Percentiles rank a stretch among this genome's conserved stretches.
These are phyloP conservation scores for Rhynchospora pubera DNA, from an alignment of 176 grass and related monocot species.

Conservation along the genomic window DNA sequence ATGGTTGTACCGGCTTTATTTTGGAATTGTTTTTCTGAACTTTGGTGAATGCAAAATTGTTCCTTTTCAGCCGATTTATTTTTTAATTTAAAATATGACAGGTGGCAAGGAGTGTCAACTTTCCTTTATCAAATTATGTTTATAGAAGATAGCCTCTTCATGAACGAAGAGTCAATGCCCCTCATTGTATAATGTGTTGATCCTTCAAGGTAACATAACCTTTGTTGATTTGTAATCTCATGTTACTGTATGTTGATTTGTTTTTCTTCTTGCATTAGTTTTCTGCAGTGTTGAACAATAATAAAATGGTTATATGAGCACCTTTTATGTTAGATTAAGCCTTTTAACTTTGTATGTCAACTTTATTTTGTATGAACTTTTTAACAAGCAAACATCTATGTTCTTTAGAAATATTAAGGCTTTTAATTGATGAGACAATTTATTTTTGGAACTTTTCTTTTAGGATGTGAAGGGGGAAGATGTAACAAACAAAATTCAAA, in stretches of 20 bases:
- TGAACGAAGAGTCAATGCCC: slow-evolving; percentile 9
- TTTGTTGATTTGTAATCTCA: background rate
- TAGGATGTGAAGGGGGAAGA: background rate
- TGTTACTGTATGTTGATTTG: background rate
- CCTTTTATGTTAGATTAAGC: background rate
- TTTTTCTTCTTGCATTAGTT: background rate
- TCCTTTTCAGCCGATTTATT: slow-evolving; percentile 19
- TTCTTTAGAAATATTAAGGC: too few species aligned
- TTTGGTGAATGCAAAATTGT: slow-evolving; percentile 4
- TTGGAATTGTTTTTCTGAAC: background rate
- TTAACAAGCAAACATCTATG: too few species aligned
- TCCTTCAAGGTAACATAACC: background rate
- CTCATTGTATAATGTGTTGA: background rate
- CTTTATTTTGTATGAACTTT: too few species aligned
- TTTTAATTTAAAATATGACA: slow-evolving; percentile 32
- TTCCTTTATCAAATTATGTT: slow-evolving; percentile 88
- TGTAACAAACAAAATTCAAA: background rate
- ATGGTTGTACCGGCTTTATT: background rate
- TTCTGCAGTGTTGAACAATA: background rate
- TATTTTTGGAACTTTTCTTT: background rate
- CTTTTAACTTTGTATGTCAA: too few species aligned
- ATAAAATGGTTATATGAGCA: background rate
- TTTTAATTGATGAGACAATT: background rate
- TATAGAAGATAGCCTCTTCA: slow-evolving; percentile 75
- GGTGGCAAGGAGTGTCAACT: slow-evolving; percentile 82